phyloP scores from a whole-genome alignment of 2,329 filamentous ascomycete species.

The Aspergillus alliaceus region DNA sequence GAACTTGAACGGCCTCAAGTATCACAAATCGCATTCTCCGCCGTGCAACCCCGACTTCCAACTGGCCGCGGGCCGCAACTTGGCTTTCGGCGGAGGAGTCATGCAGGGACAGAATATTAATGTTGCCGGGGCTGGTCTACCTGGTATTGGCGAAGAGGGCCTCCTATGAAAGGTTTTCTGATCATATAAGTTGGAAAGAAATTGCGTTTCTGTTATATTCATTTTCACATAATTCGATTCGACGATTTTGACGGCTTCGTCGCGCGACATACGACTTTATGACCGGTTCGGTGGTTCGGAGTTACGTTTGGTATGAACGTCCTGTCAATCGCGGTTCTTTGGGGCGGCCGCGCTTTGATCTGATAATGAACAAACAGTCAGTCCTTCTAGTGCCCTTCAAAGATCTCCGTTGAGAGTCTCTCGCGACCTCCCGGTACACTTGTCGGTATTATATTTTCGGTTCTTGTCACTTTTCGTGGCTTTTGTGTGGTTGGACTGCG shows the following conservation, averaged over 20 bases:
- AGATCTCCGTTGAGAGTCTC: constrained; percentile 14
- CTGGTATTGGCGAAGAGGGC: constrained; percentile 47
- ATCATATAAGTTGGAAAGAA: background rate
- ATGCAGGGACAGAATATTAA: constrained; percentile 50
- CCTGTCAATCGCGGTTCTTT: constrained; percentile 14
- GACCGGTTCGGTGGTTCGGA: constrained; percentile 31
- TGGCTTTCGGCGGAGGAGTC: constrained; percentile 42
- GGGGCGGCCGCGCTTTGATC: constrained; percentile 13
- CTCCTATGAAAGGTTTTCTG: constrained; percentile 27
- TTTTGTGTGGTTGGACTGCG: background rate
- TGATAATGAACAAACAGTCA: constrained; percentile 12
- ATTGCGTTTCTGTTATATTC: constrained; percentile 10
- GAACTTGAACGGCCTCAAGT: constrained; percentile 98
- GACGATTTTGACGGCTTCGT: constrained; percentile 29
- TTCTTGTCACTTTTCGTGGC: constrained; percentile 13
- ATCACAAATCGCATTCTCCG: constrained; percentile 81
- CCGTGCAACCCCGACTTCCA: constrained; percentile 84
- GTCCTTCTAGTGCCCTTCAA: constrained; percentile 8
- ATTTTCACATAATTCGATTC: constrained; percentile 28
- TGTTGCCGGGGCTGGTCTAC: constrained; percentile 49
- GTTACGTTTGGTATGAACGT: constrained; percentile 25
- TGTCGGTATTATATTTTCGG: constrained; percentile 22
- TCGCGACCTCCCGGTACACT: background rate
- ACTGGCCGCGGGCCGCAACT: constrained; percentile 46
- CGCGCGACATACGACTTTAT: constrained; percentile 29